Evolutionary conservation across 176 grass and related monocot genomes (phyloP), one percentile per base, ranked within the genome.

Genomic region (Musa beccarii): DNA sequence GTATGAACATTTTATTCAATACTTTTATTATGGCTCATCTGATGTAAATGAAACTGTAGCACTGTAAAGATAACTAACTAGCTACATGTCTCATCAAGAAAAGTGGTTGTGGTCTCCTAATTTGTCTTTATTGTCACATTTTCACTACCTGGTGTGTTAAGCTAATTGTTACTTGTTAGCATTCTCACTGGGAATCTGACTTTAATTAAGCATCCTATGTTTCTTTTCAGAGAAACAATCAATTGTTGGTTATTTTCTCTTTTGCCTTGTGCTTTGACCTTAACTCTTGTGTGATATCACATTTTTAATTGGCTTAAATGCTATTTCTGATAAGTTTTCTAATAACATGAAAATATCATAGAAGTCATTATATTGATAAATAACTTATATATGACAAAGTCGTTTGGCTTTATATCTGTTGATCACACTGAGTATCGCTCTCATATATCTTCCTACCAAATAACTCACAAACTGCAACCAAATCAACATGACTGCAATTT

Each of bases 1-100:
- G 65, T 73, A 51, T 71, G 24, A 34, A 61, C 77, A 64, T 67
- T 54, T 70, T 54, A 19, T 28, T 74, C 21, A 11, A 53, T 65
- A 62, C 24, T 77, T 69, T 62, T 34, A 62, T 51, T 28, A 56
- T 15, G 49, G 14, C 11, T 74, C 56, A n/a, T 72, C 52, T 74
- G 22, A 23, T 43, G 17, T 61, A 75, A 34, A 56, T 75, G 15
- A 49, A 55, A 59, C 66, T 75, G 20, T 75, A 57, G 52, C 50
- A 49, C 50, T 70, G 17, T 10, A 21, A 69, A 70, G 51, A 10
- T 20, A n/a, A 50, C 17, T 16, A 66, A 23, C 63, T 66, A 20
- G 49, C 29, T 70, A 34, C 50, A 11, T 70, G 12, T 51, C 8
- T 21, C 17, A 21, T 20, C 43, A 70, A 70, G 29, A 70, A 51